phyloP scores from a whole-genome alignment of 768 basidiomycete species.

The Lyophyllum shimeji region DNA sequence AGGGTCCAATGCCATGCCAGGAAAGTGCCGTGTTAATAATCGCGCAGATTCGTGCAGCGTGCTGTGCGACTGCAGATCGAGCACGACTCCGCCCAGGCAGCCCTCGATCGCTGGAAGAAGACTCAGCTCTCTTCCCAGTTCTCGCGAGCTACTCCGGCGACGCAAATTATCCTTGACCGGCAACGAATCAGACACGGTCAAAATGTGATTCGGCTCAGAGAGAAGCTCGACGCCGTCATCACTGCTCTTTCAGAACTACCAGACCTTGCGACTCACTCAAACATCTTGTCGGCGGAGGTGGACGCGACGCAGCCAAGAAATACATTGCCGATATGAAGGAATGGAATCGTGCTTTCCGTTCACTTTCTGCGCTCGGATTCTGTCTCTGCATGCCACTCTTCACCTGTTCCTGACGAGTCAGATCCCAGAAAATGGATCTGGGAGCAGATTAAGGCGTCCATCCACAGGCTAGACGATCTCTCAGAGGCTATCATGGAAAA shows the following conservation, averaged over 20 bases:
- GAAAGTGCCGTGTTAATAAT: not conserved
- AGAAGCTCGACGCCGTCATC: not conserved
- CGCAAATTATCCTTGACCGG: conserved; percentile 2
- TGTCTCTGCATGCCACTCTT: not conserved
- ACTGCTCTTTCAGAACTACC: not conserved
- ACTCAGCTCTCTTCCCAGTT: conserved; percentile 4
- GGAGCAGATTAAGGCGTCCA: conserved; percentile 4
- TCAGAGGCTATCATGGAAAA: not conserved
- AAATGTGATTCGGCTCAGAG: not conserved
- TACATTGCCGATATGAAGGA: conserved; percentile 5
- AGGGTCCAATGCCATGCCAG: not conserved
- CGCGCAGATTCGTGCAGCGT: not conserved
- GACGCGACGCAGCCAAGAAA: not conserved
- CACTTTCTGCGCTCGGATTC: not conserved
- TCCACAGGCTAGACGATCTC: not conserved
- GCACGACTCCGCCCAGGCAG: conserved; percentile 5
- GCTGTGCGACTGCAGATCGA: conserved; percentile 11
- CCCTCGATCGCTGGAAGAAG: conserved; percentile 8
- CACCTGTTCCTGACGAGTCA: not conserved
- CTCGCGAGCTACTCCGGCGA: not conserved
- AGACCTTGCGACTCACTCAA: not conserved
- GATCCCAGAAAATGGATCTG: conserved; percentile 8
- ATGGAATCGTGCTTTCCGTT: not conserved
- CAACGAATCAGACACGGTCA: not conserved
- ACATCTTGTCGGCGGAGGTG: not conserved